These are phyloP conservation scores for Carex kokanica DNA, from an alignment of 176 grass and related monocot genomes.

Conservation along the genomic window DNA sequence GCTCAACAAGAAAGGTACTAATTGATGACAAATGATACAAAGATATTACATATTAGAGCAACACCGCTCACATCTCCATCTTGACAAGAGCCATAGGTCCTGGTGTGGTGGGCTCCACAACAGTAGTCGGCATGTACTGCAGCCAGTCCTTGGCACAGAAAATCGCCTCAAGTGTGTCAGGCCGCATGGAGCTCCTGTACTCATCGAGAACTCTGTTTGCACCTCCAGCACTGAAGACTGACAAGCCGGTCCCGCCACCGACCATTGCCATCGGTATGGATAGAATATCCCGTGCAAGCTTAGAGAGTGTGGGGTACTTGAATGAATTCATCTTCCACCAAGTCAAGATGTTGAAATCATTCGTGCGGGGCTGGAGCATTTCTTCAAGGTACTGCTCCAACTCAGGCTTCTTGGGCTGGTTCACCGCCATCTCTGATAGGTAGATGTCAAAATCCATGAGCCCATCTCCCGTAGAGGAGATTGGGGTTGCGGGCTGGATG, in stretches of 20 bases:
- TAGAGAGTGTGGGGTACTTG: conserved; percentile 49
- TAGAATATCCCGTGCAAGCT: conserved; percentile 38
- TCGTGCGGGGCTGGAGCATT: conserved; percentile 26
- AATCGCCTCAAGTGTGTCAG: conserved; percentile 40
- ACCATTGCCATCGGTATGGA: conserved; percentile 36
- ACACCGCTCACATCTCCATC: conserved; percentile 12
- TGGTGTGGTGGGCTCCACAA: conserved; percentile 1
- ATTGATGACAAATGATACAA: conserved; percentile 15
- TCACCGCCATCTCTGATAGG: conserved; percentile 23
- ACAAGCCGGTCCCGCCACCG: neutral
- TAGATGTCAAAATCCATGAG: conserved; percentile 39
- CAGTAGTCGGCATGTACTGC: conserved; percentile 17
- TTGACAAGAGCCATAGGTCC: neutral
- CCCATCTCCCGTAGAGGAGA: conserved; percentile 11
- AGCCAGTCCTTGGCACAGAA: conserved; percentile 51
- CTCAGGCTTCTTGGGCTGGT: conserved; percentile 33
- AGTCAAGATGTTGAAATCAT: conserved; percentile 42
- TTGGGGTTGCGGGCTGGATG: conserved; percentile 22
- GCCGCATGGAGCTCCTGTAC: conserved; percentile 41
- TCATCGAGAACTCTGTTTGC: conserved; percentile 37
- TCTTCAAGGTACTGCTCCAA: conserved; percentile 56
- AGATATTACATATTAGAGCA: neutral
- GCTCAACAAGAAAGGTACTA: neutral
- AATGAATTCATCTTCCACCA: conserved; percentile 40
- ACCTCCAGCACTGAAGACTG: conserved; percentile 31